These are phyloP conservation scores for Rutidosis leptorrhynchoides DNA, from an alignment of 129 eudicot species.

Conservation along the genomic window DNA sequence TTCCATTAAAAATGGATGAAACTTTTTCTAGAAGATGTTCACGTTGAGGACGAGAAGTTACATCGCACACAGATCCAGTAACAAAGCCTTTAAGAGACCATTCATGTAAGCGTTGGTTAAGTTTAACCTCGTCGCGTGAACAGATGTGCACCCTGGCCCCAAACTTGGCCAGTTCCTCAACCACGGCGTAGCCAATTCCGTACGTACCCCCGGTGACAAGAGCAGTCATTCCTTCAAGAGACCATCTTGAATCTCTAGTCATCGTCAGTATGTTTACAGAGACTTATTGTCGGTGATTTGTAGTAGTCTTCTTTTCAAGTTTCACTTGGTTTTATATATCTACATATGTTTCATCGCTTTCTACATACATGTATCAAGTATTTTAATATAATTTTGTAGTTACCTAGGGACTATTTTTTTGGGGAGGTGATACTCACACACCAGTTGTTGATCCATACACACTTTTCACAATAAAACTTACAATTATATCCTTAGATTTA, in stretches of 20 bases:
- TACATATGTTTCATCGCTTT: no score
- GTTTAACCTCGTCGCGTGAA: slow-evolving; percentile 58
- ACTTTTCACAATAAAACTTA: no score
- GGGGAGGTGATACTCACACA: no score
- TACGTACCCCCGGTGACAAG: slow-evolving; percentile 84
- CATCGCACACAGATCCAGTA: slow-evolving; percentile 67
- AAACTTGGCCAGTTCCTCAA: slow-evolving; percentile 66
- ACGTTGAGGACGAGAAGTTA: slow-evolving; percentile 50
- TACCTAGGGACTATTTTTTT: no score
- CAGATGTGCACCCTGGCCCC: slow-evolving; percentile 72
- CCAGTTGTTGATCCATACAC: no score
- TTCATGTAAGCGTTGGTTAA: slow-evolving; percentile 49
- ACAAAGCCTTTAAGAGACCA: slow-evolving; percentile 69
- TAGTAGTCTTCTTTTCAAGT: no score
- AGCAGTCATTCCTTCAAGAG: slow-evolving; percentile 64
- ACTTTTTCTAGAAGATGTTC: slow-evolving; percentile 50
- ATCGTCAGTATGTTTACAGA: no score
- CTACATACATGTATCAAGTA: no score
- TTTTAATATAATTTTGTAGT: no score
- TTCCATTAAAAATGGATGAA: slow-evolving; percentile 57
- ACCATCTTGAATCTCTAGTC: slow-evolving; percentile 51
- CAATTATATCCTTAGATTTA: no score
- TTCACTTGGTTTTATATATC: no score
- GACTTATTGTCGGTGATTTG: no score
- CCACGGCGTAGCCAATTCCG: slow-evolving; percentile 78